Conservation (phyloP, 1,139 yeast genomes). For the Scheffersomyces parashehatae region DNA sequence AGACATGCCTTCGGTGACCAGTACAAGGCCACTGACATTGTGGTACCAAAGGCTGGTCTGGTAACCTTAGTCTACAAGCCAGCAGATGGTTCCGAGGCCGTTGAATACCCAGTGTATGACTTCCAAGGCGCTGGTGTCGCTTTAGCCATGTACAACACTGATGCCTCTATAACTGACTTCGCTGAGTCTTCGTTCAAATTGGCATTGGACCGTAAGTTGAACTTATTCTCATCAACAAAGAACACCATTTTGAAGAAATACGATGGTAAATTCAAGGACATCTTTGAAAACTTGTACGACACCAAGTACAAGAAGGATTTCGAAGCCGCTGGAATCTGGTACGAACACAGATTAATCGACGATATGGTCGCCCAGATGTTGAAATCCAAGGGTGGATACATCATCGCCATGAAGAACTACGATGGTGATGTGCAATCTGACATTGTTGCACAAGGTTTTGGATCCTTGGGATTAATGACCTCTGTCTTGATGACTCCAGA, state of each 20-base stretch:
- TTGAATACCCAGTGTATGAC: conserved; percentile 55
- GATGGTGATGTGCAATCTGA: conserved; percentile 88
- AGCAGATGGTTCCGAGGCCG: conserved; percentile 51
- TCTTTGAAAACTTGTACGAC: conserved; percentile 68
- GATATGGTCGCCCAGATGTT: conserved; percentile 91
- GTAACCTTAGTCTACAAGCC: conserved; percentile 68
- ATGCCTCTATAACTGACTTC: conserved; percentile 74
- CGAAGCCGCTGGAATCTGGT: conserved; percentile 69
- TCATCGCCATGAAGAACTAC: conserved; percentile 81
- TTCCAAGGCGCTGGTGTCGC: conserved; percentile 73
- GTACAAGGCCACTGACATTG: conserved; percentile 76
- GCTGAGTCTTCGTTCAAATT: conserved; percentile 78
- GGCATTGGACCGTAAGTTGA: conserved; percentile 66
- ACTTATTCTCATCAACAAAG: conserved; percentile 72
- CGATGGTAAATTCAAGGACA: conserved; percentile 81
- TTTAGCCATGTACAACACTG: conserved; percentile 81
- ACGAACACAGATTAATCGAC: conserved; percentile 80
- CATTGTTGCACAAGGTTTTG: conserved; percentile 85
- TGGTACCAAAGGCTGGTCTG: conserved; percentile 67
- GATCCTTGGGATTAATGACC: conserved; percentile 82
- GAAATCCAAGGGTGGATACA: conserved; percentile 80
- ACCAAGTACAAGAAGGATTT: conserved; percentile 56
- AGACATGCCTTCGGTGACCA: conserved; percentile 89
- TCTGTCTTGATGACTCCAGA: conserved; percentile 84
- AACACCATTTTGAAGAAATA: conserved; percentile 80